Conservation (phyloP, 2,329 filamentous ascomycete genomes). For the Penicillium sp. region DNA sequence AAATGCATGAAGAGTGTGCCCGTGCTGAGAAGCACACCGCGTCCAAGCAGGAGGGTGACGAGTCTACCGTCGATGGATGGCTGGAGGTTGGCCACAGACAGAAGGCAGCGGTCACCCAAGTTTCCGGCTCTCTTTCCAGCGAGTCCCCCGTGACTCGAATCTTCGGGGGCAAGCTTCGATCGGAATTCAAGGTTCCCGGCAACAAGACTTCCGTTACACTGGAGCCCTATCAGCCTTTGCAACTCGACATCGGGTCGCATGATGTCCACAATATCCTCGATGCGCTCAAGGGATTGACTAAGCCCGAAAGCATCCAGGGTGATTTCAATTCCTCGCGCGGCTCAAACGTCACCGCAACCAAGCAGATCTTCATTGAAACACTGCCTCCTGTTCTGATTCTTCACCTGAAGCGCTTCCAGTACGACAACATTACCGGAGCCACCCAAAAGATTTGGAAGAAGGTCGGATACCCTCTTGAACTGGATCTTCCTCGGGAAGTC, state of each 20-base stretch:
- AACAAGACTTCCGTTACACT: constrained; percentile 88
- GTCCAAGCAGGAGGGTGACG: constrained; percentile 41
- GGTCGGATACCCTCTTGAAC: constrained; percentile 88
- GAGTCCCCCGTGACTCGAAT: constrained; percentile 90
- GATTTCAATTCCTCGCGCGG: constrained; percentile 81
- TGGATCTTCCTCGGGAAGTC: constrained; percentile 90
- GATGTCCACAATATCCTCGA: constrained; percentile 90
- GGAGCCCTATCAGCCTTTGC: constrained; percentile 90
- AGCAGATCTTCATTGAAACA: constrained; percentile 92
- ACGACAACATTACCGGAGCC: constrained; percentile 76
- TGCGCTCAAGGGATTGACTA: constrained; percentile 81
- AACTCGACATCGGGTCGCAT: constrained; percentile 87
- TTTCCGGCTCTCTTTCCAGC: constrained; percentile 71
- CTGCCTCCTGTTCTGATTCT: constrained; percentile 89
- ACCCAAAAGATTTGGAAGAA: constrained; percentile 99
- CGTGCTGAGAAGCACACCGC: constrained; percentile 66
- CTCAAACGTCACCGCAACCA: constrained; percentile 75
- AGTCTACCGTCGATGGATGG: constrained; percentile 69
- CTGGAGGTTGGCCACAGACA: constrained; percentile 93
- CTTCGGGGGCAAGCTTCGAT: constrained; percentile 87
- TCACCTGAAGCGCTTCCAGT: constrained; percentile 96
- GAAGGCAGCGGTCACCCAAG: constrained; percentile 80
- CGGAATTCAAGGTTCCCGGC: constrained; percentile 83
- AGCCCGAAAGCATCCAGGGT: constrained; percentile 79
- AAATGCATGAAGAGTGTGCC: constrained; percentile 88